Evolutionary conservation across 1,139 yeast species (phyloP).

Genomic region (Suhomyces atakaporum): DNA sequence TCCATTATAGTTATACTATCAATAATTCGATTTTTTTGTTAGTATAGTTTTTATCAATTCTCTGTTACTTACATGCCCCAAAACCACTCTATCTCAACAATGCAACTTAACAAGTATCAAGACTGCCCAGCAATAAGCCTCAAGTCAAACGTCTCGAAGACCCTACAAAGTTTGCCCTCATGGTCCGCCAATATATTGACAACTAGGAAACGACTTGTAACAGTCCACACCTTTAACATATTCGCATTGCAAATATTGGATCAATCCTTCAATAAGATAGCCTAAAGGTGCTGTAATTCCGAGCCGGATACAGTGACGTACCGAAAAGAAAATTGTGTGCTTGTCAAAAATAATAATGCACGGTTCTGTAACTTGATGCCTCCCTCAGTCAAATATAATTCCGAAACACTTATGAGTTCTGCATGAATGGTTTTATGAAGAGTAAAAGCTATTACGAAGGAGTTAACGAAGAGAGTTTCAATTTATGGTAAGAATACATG

Average conservation of each 20-base stretch:
- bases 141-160: not conserved
- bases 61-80: conserved; percentile 10
- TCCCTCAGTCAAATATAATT: not conserved
- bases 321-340: too few relatives aligned
- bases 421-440: conserved; percentile 11
- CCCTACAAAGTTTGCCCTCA: not conserved
- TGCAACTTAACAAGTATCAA: conserved; percentile 1
- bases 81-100: conserved; percentile 12
- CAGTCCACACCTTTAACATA: conserved; percentile 8
- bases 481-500: conserved; percentile 10
- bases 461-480: conserved; percentile 4
- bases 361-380: not conserved
- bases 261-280: conserved; percentile 18
- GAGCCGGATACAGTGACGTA: too few relatives aligned
- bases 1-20: too few relatives aligned
- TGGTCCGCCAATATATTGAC: not conserved
- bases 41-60: not conserved
- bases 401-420: conserved; percentile 2
- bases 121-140: conserved; percentile 2
- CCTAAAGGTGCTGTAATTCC: conserved; percentile 11
- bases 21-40: too few relatives aligned
- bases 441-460: conserved; percentile 8
- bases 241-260: conserved; percentile 15
- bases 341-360: too few relatives aligned
- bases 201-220: too few relatives aligned